phyloP scores from a whole-genome alignment of 2,329 filamentous ascomycete species.

The Dactylellina drechsleri region DNA sequence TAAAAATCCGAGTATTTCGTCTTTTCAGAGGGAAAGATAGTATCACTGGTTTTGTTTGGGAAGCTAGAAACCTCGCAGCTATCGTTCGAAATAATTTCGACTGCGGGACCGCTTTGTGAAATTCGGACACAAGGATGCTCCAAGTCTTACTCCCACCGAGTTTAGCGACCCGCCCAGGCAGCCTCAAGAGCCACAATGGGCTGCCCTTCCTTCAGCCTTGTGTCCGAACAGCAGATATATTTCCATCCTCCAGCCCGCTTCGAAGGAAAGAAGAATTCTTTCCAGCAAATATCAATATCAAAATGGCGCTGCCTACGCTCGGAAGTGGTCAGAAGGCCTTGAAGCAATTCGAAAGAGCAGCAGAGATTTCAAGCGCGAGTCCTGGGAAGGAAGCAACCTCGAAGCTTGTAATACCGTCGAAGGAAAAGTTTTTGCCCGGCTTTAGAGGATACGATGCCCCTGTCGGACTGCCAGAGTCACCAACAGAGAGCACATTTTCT shows the following conservation, averaged over 20 bases:
- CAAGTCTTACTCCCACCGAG: conserved; percentile 41
- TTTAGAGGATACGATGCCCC: conserved; percentile 47
- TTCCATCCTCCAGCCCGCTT: conserved; percentile 18
- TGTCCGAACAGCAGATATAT: conserved; percentile 41
- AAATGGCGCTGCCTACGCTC: conserved; percentile 41
- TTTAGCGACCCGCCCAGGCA: conserved; percentile 22
- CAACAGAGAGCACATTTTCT: conserved; percentile 36
- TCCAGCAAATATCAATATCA: conserved; percentile 46
- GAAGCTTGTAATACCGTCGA: conserved; percentile 43
- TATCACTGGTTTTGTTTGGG: too few relatives aligned
- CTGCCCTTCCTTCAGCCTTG: conserved; percentile 31
- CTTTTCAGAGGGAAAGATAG: too few relatives aligned
- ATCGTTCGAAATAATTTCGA: too few relatives aligned
- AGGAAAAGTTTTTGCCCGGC: conserved; percentile 43
- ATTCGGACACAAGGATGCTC: conserved; percentile 29
- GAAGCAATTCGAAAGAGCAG: conserved; percentile 16
- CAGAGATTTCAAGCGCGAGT: conserved; percentile 12
- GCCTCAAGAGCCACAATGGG: conserved; percentile 21
- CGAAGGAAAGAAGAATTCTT: conserved; percentile 25
- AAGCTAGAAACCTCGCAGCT: too few relatives aligned
- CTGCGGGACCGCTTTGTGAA: too few relatives aligned
- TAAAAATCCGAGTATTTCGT: too few relatives aligned
- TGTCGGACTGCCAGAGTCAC: conserved; percentile 40
- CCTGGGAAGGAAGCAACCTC: conserved; percentile 27
- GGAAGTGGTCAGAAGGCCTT: conserved; percentile 11